Conservation (phyloP, 257 asterid species). For the Solanum gandarillasii region DNA sequence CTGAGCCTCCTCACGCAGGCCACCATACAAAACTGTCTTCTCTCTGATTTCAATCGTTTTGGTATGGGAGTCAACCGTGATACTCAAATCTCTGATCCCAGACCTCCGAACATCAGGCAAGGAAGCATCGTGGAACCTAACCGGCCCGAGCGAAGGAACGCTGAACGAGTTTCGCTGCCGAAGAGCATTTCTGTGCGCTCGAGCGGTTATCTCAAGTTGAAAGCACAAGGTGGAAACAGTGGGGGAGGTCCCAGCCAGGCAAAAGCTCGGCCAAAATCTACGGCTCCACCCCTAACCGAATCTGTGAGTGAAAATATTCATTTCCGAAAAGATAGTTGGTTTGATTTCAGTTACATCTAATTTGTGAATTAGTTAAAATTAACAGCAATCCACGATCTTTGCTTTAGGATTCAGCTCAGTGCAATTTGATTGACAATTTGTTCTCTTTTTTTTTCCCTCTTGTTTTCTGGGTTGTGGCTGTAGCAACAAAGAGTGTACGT, state of each 20-base stretch:
- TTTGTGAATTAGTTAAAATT: not conserved
- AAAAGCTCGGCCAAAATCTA: slow-evolving; percentile 14
- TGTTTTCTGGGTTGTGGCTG: not conserved
- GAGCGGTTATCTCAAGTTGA: slow-evolving; percentile 42
- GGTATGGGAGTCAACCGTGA: slow-evolving; percentile 18
- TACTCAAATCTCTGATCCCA: not conserved
- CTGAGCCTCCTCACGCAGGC: slow-evolving; percentile 33
- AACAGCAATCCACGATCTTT: not conserved
- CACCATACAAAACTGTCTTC: slow-evolving; percentile 50
- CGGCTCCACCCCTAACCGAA: slow-evolving; percentile 10
- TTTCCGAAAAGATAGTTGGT: not conserved
- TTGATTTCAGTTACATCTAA: not conserved
- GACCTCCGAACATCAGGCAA: slow-evolving; percentile 5
- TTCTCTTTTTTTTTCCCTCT: not conserved
- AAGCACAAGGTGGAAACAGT: slow-evolving; percentile 5
- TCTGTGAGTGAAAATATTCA: slow-evolving; percentile 29
- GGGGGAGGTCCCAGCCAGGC: slow-evolving; percentile 16
- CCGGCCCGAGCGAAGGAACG: slow-evolving; percentile 22
- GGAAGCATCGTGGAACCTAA: slow-evolving; percentile 13
- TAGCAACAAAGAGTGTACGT: slow-evolving; percentile 46
- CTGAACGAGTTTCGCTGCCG: slow-evolving; percentile 45
- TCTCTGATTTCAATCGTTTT: slow-evolving; percentile 55
- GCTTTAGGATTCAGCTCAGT: not conserved
- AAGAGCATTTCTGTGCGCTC: slow-evolving; percentile 78
- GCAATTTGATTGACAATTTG: not conserved